Conservation (phyloP, 2,329 filamentous ascomycete genomes). For the Diaporthe sp. region DNA sequence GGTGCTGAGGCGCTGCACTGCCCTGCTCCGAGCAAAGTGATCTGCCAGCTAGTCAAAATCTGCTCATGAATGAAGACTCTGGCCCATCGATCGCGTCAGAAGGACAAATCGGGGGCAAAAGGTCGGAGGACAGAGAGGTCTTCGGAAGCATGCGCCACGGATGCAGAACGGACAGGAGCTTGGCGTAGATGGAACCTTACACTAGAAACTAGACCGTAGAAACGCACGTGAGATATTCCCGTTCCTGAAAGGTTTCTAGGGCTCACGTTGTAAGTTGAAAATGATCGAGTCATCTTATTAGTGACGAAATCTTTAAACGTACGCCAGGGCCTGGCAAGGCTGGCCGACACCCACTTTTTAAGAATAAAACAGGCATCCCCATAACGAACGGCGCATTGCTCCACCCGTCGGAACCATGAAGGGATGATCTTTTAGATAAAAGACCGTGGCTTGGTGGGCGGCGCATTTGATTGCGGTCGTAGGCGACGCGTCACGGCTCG, state of each 20-base stretch:
- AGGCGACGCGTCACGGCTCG: conserved; percentile 17
- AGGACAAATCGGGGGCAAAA: no score
- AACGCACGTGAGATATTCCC: accelerated
- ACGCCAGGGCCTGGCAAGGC: background rate
- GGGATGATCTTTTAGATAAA: conserved; percentile 11
- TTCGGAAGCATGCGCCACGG: background rate
- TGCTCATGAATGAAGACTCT: background rate
- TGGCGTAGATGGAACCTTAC: no score
- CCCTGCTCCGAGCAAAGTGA: background rate
- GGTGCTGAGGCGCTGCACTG: background rate
- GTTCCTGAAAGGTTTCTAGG: background rate
- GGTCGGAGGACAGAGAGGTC: no score
- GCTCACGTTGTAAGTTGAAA: background rate
- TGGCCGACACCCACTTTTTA: background rate
- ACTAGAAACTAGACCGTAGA: background rate
- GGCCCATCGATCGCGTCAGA: background rate
- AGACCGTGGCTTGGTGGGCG: conserved; percentile 19
- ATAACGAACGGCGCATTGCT: background rate
- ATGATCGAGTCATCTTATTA: background rate
- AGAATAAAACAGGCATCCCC: conserved; percentile 6
- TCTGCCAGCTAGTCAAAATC: background rate
- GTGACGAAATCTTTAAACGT: background rate
- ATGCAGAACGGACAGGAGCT: background rate
- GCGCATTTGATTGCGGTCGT: conserved; percentile 20
- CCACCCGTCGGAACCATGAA: background rate